Percentiles rank a stretch among this genome's conserved stretches.
phyloP scores from a whole-genome alignment of 371 early-diverging fungal species.

The Mucor circinelloides region DNA sequence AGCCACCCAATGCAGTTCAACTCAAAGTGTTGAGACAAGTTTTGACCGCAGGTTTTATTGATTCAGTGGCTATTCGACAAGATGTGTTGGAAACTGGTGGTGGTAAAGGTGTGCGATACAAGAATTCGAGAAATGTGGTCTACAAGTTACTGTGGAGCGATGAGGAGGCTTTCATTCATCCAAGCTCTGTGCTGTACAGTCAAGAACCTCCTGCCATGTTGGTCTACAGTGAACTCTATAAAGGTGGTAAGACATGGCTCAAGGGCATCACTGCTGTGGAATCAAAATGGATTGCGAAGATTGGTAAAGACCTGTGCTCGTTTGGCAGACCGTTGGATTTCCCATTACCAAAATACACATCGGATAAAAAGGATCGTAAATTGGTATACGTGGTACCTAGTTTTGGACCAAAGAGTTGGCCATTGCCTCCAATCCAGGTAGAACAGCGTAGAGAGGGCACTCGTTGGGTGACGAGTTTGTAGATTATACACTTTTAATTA shows the following conservation, averaged over 20 bases:
- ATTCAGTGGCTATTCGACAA: constrained; percentile 85
- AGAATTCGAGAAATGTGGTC: constrained; percentile 55
- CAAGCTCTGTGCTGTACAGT: constrained; percentile 65
- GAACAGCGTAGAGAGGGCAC: constrained; percentile 68
- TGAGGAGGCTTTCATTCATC: constrained; percentile 78
- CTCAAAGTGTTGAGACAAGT: constrained; percentile 81
- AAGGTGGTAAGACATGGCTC: constrained; percentile 63
- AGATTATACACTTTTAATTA: neutral
- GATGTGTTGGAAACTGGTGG: constrained; percentile 69
- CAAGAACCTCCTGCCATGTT: constrained; percentile 80
- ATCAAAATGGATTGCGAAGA: constrained; percentile 76
- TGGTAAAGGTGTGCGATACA: constrained; percentile 42
- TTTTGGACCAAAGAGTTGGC: constrained; percentile 81
- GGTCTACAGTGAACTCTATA: constrained; percentile 69
- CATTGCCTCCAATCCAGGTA: constrained; percentile 71
- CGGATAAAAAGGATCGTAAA: constrained; percentile 64
- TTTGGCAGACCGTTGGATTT: constrained; percentile 69
- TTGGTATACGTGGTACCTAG: constrained; percentile 71
- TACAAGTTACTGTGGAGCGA: constrained; percentile 86
- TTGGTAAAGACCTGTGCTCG: constrained; percentile 68
- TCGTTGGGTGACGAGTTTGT: constrained; percentile 54
- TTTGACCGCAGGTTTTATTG: constrained; percentile 86
- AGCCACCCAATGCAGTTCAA: constrained; percentile 76
- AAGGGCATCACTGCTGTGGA: constrained; percentile 83
- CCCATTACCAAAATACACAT: constrained; percentile 63